Base-by-base conservation (phyloP, 2,329 filamentous ascomycete species). In the Diaporthe eres region DNA sequence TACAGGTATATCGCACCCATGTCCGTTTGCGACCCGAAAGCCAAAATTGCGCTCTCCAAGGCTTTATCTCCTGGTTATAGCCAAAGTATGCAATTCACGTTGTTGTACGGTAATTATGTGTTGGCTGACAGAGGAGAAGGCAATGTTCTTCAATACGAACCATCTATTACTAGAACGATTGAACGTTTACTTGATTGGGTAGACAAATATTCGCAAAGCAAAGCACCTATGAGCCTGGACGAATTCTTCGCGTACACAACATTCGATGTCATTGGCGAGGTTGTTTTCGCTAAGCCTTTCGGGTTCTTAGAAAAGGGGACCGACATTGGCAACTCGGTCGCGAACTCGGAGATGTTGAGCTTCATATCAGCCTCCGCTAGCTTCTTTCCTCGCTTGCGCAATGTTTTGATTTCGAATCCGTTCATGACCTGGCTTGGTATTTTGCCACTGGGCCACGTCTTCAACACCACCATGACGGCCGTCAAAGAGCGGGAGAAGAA, bases 1-100 rank as follows among this genome's bases (percentile, higher is more conserved):
- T 82, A 83, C 47, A 82, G 82, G 17, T 86, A 84, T 76, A 80
- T 84, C 49, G 85, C 83, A 39, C 82, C 82, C 37, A 85, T 87
- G 84, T 83, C 83, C 7, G 82, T 82, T 58, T 77, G 83, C 22
- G 81, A 85, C 73, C 82, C 82, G 3, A 82, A 82, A 37, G 79
- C 77, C 4, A 84, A 87, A 44, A 81, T 82, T 42, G 79, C 81
- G 51, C 81, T 81, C 67, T 78, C 81, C 7, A 82, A 81, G 39
- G 83, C 84, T 71, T 71, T 86, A 6, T 80, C 83, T 47, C 74
- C 81, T 13, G 82, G 80, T 10, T 85, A 83, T 63, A 78, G 82
- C 3, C 63, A 68, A 17, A 68, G 63, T 68, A 78, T 82, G 10
- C 85, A 77, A 83, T 85, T 10, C 34, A 34, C 47, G 12, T 49